Evolutionary conservation across 306 rosid species (phyloP), one percentile per base, ranked within the genome.

Genomic region (Mimosa bimucronata): DNA sequence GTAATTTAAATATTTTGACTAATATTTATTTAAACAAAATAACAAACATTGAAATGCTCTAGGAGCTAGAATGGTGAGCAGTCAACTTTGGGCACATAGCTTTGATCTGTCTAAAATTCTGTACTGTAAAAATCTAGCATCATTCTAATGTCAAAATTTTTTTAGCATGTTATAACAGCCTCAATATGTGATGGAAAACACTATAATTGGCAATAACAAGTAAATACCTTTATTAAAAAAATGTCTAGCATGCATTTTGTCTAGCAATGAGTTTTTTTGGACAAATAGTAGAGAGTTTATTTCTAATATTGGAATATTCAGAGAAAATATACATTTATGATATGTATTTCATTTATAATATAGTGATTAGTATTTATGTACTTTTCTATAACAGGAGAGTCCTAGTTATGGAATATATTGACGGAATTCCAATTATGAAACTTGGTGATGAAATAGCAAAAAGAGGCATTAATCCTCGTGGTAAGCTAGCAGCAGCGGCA

Each of bases 391-490:
- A 75, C 87, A 95, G 98, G 93, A 90, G 97, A 86, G 88, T 86
- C 76, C 82, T 95, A 78, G 94, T 91, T 42, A 95, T 95, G 99
- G 99, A 95, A 81, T 95, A 87, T 83, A 88, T 95, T 19, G 91
- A 91, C 73, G 99, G 99, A 75, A 68, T 87, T 85, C 99, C 99
- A 71, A 91, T 95, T 84, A 86, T 95, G 77, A 91, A 88, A 80
- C 98, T 95, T 45, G 99, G 99, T 55, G 91, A 93, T 77, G 99
- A 93, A 85, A 93, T 95, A 79, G 94, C 91, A 7, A 95, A 90
- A 85, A 87, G 97, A 78, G 99, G 99, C 73, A 83, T 95, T 83
- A 79, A 93, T 78, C 94, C 99, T 58, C 78, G 50, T 82, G 87
- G 99, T 83, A 91, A 80, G 87, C 45, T 89, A 81, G 99, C 98